Conservation (phyloP, 2,329 filamentous ascomycete genomes). For the Daldinia sp. region DNA sequence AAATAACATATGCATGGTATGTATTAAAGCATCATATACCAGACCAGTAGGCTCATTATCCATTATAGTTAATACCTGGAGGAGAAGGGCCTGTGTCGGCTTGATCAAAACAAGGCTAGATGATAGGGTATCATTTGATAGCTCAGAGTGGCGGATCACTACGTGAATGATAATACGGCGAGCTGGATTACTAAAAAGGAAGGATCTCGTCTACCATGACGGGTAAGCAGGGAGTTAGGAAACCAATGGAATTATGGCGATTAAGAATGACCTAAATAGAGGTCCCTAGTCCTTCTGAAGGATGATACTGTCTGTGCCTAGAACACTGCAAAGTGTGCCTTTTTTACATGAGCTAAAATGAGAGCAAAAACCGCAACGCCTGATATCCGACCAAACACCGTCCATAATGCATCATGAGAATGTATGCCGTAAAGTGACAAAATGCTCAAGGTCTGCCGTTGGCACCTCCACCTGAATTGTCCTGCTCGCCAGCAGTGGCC, state of each 20-base stretch:
- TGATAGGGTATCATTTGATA: slow-evolving; percentile 4
- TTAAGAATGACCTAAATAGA: slow-evolving; percentile 9
- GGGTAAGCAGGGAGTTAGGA: slow-evolving; percentile 11
- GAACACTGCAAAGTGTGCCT: neutral
- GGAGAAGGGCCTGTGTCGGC: slow-evolving; percentile 74
- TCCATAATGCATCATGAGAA: slow-evolving; percentile 32
- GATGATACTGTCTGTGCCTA: slow-evolving; percentile 5
- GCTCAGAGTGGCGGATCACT: neutral
- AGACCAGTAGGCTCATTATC: neutral
- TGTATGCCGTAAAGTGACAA: slow-evolving; percentile 7
- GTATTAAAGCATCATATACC: slow-evolving; percentile 42
- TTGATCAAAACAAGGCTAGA: slow-evolving; percentile 36
- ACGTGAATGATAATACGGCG: neutral
- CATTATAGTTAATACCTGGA: slow-evolving; percentile 76
- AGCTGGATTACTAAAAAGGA: slow-evolving; percentile 9
- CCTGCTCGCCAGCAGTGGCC: slow-evolving; percentile 74
- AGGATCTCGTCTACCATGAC: slow-evolving; percentile 4
- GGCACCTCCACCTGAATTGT: slow-evolving; percentile 48
- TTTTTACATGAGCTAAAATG: slow-evolving; percentile 6
- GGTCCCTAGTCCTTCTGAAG: neutral
- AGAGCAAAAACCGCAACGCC: slow-evolving; percentile 38
- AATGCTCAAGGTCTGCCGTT: slow-evolving; percentile 45
- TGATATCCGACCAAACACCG: slow-evolving; percentile 34
- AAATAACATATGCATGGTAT: slow-evolving; percentile 99
- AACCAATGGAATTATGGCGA: neutral